These are phyloP conservation scores for Parafenestella ontariensis DNA, from an alignment of 2,329 filamentous ascomycete species.

Conservation along the genomic window DNA sequence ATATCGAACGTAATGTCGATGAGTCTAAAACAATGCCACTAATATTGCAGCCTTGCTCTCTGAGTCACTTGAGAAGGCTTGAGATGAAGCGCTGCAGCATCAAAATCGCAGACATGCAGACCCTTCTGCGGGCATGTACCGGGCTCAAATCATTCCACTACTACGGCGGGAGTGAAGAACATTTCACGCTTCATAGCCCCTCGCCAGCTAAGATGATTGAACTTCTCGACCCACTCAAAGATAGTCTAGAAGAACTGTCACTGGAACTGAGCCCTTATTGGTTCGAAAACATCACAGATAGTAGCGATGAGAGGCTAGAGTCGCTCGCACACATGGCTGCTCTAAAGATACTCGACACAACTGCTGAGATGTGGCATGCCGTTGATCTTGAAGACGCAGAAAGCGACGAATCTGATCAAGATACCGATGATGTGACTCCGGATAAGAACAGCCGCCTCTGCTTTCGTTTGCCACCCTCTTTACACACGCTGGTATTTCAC, in stretches of 20 bases:
- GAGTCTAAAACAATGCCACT: neutral
- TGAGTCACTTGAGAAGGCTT: neutral
- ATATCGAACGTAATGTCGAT: neutral
- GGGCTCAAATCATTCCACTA: neutral
- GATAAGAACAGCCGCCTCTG: neutral
- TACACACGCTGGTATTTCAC: slow-evolving; percentile 1
- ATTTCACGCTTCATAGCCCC: neutral
- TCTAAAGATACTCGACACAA: neutral
- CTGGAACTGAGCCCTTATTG: neutral
- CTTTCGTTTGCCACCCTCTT: neutral
- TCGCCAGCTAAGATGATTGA: neutral
- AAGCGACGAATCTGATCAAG: neutral
- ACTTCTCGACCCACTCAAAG: slow-evolving; percentile 3
- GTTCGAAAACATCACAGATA: neutral
- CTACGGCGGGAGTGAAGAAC: neutral
- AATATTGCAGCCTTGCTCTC: neutral
- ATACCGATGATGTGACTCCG: neutral
- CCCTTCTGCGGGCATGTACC: neutral
- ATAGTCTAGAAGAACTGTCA: slow-evolving; percentile 7
- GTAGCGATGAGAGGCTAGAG: neutral
- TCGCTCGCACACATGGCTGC: slow-evolving; percentile 2
- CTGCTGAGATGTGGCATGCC: slow-evolving; percentile 1
- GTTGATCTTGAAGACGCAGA: neutral
- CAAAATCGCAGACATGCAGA: neutral
- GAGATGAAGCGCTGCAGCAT: neutral